phyloP scores from a whole-genome alignment of 495 filamentous ascomycete genomes.

The Podospora comata region DNA sequence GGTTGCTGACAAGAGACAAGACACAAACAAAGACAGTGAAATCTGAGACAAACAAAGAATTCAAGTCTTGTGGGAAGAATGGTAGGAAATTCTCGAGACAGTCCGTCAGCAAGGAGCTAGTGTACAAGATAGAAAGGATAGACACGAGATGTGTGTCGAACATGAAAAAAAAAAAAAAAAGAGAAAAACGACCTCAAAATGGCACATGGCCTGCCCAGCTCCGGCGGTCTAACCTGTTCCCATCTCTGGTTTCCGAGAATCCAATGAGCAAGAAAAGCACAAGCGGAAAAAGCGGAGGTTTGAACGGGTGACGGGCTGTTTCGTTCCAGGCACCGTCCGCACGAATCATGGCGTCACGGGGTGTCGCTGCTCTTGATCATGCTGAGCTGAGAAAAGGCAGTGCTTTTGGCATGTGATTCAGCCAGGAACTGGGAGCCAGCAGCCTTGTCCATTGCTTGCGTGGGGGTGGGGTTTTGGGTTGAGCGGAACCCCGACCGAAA shows the following conservation, averaged over 20 bases:
- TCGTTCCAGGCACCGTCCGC: not conserved
- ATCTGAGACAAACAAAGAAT: not conserved
- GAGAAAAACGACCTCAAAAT: not conserved
- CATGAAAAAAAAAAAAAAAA: not conserved
- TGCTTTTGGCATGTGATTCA: not conserved
- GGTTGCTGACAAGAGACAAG: not conserved
- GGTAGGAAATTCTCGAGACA: not conserved
- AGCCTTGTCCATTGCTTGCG: not conserved
- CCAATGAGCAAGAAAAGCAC: not conserved
- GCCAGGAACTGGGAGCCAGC: not conserved
- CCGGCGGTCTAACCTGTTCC: not conserved
- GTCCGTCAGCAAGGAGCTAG: not conserved
- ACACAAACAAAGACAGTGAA: not conserved
- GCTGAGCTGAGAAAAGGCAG: not conserved
- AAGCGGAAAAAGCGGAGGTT: not conserved
- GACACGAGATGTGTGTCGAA: not conserved
- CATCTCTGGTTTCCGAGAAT: not conserved
- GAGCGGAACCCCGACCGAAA: not conserved
- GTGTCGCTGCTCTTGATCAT: constrained; percentile 3
- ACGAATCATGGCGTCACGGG: constrained; percentile 28
- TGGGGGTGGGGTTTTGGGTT: not conserved
- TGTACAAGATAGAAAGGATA: not conserved
- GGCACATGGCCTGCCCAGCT: not conserved
- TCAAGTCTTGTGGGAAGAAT: not conserved
- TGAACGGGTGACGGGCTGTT: not conserved